A percentile compares a stretch with the other conserved stretches of the same genome.
Evolutionary conservation across 108 stramenopile genomes (phyloP).

Genomic region (Parmales sp.): DNA sequence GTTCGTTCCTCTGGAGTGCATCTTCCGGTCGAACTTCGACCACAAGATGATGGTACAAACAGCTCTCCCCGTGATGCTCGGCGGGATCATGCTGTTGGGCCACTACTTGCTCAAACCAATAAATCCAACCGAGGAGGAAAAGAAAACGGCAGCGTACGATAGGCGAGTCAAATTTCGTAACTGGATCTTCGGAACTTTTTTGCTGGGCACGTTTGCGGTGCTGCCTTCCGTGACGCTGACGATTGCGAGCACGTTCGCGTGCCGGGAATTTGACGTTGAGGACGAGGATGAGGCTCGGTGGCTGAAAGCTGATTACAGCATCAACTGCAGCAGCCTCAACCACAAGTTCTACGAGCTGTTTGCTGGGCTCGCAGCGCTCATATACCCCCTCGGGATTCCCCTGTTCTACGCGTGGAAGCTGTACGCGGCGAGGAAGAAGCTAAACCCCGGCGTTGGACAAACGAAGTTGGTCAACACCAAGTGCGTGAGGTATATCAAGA

Average conservation of each 20-base stretch:
- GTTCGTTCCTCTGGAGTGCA: not conserved
- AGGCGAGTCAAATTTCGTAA: not conserved
- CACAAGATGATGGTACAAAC: conserved; percentile 2
- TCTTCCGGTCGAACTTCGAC: not conserved
- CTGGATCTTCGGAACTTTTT: not conserved
- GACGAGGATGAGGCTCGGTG: too few species aligned
- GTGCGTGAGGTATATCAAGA: too few species aligned
- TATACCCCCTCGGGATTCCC: not conserved
- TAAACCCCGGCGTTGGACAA: too few species aligned
- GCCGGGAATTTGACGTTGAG: not conserved
- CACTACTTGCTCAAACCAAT: not conserved
- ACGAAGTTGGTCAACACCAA: too few species aligned
- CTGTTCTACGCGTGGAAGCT: not conserved
- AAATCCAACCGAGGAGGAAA: too few species aligned
- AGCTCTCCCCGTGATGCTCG: not conserved
- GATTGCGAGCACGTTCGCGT: not conserved
- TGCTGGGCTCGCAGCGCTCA: not conserved
- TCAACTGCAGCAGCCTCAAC: not conserved
- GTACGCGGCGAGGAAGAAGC: too few species aligned
- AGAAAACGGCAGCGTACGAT: not conserved
- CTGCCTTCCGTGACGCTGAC: not conserved
- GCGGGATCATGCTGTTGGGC: not conserved
- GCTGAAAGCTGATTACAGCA: not conserved
- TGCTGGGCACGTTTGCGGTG: not conserved
- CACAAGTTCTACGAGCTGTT: not conserved